Percentiles rank a stretch among this genome's conserved stretches.
These are phyloP conservation scores for Penicillium cosmopolitanum DNA, from an alignment of 495 filamentous ascomycete genomes.

Conservation along the genomic window DNA sequence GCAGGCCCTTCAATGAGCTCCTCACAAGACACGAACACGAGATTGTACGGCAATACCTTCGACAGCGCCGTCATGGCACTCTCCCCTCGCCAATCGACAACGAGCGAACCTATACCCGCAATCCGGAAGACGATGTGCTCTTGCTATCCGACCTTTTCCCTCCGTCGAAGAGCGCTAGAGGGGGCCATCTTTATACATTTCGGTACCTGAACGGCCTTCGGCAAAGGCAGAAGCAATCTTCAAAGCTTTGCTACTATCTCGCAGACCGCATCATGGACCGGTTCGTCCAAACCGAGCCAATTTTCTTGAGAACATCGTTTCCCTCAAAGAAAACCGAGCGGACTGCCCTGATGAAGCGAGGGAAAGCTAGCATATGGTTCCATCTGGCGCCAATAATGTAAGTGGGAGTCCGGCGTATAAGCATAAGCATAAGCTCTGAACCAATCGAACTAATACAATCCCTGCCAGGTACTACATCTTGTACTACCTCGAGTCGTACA, in stretches of 20 bases:
- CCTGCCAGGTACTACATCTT: constrained; percentile 43
- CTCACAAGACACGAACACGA: constrained; percentile 43
- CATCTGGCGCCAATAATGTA: constrained; percentile 49
- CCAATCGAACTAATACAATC: constrained; percentile 4
- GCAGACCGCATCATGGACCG: constrained; percentile 50
- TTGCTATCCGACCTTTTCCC: constrained; percentile 52
- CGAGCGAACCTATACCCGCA: constrained; percentile 47
- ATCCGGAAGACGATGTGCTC: constrained; percentile 50
- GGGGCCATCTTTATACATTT: constrained; percentile 50
- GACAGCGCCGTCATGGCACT: constrained; percentile 49
- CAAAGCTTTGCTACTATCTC: constrained; percentile 45
- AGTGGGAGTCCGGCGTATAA: constrained; percentile 8
- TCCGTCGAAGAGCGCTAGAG: constrained; percentile 46
- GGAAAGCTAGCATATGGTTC: constrained; percentile 41
- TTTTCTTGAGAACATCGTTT: constrained; percentile 38
- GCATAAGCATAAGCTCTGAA: background rate
- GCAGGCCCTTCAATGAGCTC: constrained; percentile 42
- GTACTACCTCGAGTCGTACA: constrained; percentile 48
- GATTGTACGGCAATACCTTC: constrained; percentile 48
- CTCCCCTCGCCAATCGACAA: constrained; percentile 46
- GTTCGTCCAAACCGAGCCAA: constrained; percentile 37
- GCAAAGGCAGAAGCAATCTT: constrained; percentile 45
- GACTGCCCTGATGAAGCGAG: constrained; percentile 37
- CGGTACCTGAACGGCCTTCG: constrained; percentile 44
- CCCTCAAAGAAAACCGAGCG: constrained; percentile 36